Evolutionary conservation across 306 rosid species (phyloP), one percentile per base, ranked within the genome.

Genomic region (Trifolium dubium): DNA sequence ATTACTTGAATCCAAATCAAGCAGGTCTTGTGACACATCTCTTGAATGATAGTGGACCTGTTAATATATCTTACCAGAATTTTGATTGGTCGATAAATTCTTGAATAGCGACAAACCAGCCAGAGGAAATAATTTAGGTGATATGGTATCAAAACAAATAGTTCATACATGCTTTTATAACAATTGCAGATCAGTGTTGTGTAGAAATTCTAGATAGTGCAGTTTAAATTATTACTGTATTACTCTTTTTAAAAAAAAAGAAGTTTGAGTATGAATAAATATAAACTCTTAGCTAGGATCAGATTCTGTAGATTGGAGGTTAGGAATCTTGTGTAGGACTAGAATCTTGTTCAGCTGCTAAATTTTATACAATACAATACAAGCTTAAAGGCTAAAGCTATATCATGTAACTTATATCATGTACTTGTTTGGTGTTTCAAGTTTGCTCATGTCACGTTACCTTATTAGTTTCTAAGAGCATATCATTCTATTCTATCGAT

Each of bases 11-110:
- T 66, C 90, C 97, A 71, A 89, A 85, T 54, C 88, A 88, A 82
- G 87, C 99, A 6, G 99, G 99, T n/a, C 86, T 90, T 60, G 77
- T 92, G 88, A 86, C 96, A 31, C 99, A 95, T 85, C 90, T 95
- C 46, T 32, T 92, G 84, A 77, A 84, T 37, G 99, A 95, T 41
- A 85, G 78, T 43, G 92, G 90, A n/a, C 85, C 92, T n/a, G 65
- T 87, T 78, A 74, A 72, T 72, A 81, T 95, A 34, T 81, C 84
- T 5, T 92, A 89, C 83, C 87, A 85, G 73, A 83, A 72, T 64
- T 95, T 79, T 60, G 85, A 92, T 78, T 88, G 96, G 96, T 89
- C 97, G 51, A 11, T 86, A 74, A 90, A 88, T 81, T 84, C 86
- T 50, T 94, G 83, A 86, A 10, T 28, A 66, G 60, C n/a, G 5